phyloP scores from a whole-genome alignment of 2,329 filamentous ascomycete genomes.

The Pseudopyrenochaeta lycopersici region DNA sequence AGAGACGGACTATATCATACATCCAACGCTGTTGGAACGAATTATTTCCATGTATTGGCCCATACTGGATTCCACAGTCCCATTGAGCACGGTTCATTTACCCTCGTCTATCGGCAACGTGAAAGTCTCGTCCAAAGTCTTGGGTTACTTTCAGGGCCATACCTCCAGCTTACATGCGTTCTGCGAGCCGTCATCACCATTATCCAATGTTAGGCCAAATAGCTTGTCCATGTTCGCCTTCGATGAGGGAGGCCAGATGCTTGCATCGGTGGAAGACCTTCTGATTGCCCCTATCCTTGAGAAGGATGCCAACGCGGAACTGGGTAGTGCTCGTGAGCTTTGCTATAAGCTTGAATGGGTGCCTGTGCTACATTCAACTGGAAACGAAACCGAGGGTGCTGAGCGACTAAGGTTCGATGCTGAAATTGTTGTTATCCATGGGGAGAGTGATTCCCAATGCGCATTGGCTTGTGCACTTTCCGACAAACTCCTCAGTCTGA shows the following conservation, averaged over 20 bases:
- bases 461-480: slow-evolving; percentile 24
- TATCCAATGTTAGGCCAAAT: slow-evolving; percentile 23
- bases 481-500: slow-evolving; percentile 7
- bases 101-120: slow-evolving; percentile 35
- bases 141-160: slow-evolving; percentile 1
- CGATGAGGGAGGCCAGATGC: slow-evolving; percentile 14
- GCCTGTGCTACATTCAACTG: background rate
- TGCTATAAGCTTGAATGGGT: slow-evolving; percentile 42
- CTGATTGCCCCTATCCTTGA: slow-evolving; percentile 30
- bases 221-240: slow-evolving; percentile 34
- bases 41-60: slow-evolving; percentile 42
- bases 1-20: slow-evolving; percentile 37
- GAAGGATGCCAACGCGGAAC: slow-evolving; percentile 9
- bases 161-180: slow-evolving; percentile 20
- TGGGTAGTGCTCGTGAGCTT: slow-evolving; percentile 24
- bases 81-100: slow-evolving; percentile 26
- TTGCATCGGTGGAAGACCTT: slow-evolving; percentile 34
- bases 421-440: slow-evolving; percentile 23
- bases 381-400: background rate
- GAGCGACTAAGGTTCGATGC: slow-evolving; percentile 4
- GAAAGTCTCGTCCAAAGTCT: slow-evolving; percentile 24
- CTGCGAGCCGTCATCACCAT: slow-evolving; percentile 12
- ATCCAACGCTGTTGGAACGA: slow-evolving; percentile 36
- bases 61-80: slow-evolving; percentile 19
- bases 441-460: slow-evolving; percentile 14